A percentile compares a stretch with the other conserved stretches of the same genome.
Conservation (phyloP, 108 stramenopile species). For the Cafeteria roenbergensis region DNA sequence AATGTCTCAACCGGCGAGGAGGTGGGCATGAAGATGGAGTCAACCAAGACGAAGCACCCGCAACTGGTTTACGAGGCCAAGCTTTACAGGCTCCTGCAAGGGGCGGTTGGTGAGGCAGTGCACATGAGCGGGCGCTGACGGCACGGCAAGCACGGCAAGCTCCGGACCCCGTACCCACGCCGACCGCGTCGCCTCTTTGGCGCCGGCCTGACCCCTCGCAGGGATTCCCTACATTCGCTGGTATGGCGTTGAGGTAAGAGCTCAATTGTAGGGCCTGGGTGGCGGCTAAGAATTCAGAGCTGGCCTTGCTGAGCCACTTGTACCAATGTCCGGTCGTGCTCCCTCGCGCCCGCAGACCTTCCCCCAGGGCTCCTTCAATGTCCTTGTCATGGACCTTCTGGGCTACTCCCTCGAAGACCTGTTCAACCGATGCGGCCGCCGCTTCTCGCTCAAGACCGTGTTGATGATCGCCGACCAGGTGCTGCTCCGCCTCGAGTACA, state of each 20-base stretch:
- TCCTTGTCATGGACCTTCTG: slow-evolving; percentile 93
- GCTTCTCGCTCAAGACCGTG: slow-evolving; percentile 69
- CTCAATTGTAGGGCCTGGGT: too few relatives aligned
- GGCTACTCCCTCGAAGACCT: slow-evolving; percentile 93
- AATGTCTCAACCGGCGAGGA: slow-evolving; percentile 45
- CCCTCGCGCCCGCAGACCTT: too few relatives aligned
- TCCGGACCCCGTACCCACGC: too few relatives aligned
- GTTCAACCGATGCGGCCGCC: slow-evolving; percentile 93
- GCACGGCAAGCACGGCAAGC: too few relatives aligned
- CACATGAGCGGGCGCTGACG: too few relatives aligned
- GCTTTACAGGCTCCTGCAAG: slow-evolving; percentile 92
- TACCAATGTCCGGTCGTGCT: too few relatives aligned
- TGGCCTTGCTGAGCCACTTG: too few relatives aligned
- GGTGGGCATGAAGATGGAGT: slow-evolving; percentile 94
- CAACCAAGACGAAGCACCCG: slow-evolving; percentile 49
- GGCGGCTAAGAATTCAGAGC: too few relatives aligned
- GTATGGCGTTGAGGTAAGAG: slow-evolving; percentile 98
- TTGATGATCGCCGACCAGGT: slow-evolving; percentile 95
- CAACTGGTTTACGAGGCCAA: slow-evolving; percentile 97
- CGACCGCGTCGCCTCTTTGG: too few relatives aligned
- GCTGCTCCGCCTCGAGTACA: slow-evolving; percentile 81
- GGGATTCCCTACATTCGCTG: slow-evolving; percentile 95
- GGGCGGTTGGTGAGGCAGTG: too few relatives aligned
- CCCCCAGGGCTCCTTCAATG: slow-evolving; percentile 98
- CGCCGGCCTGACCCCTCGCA: too few relatives aligned